These are phyloP conservation scores for Colletotrichum higginsianum DNA, from an alignment of 2,329 filamentous ascomycete species.

Conservation along the genomic window DNA sequence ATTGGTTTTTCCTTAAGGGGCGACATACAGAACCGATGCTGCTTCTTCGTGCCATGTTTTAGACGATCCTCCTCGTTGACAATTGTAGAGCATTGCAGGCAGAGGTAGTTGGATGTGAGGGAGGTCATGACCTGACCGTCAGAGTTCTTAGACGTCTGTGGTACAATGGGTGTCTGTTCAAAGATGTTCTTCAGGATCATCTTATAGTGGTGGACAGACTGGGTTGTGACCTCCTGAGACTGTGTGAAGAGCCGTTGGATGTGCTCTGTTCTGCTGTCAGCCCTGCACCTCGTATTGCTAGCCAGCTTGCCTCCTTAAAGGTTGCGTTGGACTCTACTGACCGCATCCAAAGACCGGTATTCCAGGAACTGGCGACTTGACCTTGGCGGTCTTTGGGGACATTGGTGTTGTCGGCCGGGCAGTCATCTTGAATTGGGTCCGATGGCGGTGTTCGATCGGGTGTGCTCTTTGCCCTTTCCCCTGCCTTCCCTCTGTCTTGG, in stretches of 20 bases:
- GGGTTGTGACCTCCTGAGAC: conserved; percentile 75
- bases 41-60: conserved; percentile 78
- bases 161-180: conserved; percentile 75
- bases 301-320: conserved; percentile 13
- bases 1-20: neutral
- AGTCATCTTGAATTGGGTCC: conserved; percentile 54
- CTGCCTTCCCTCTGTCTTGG: neutral
- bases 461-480: neutral
- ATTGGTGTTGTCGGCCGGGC: conserved; percentile 64
- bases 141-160: conserved; percentile 74
- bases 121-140: conserved; percentile 72
- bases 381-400: conserved; percentile 70
- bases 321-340: conserved; percentile 55
- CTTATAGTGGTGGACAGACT: conserved; percentile 80
- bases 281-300: conserved; percentile 37
- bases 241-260: conserved; percentile 76
- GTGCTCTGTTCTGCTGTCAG: conserved; percentile 70
- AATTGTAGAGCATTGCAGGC: conserved; percentile 80
- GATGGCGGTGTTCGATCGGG: neutral
- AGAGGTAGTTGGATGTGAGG: conserved; percentile 79
- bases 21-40: conserved; percentile 79
- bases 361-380: conserved; percentile 72
- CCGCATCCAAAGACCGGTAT: conserved; percentile 76
- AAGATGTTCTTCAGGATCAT: conserved; percentile 79
- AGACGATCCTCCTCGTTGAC: conserved; percentile 76